These are phyloP conservation scores for Aspergillus sp. DNA, from an alignment of 2,329 filamentous ascomycete species.

Conservation along the genomic window DNA sequence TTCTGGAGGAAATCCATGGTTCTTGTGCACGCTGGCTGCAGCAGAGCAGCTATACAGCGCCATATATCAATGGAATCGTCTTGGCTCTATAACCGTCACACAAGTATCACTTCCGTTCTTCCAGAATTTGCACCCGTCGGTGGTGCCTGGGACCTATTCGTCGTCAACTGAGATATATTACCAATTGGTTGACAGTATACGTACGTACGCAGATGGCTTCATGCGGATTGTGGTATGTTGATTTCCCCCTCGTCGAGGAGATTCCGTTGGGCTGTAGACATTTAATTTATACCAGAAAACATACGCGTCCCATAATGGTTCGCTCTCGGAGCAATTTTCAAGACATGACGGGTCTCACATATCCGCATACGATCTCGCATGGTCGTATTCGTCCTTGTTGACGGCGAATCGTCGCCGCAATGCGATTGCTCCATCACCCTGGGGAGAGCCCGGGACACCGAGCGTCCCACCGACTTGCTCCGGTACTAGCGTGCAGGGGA, in stretches of 20 bases:
- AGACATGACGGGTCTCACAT: slow-evolving; percentile 33
- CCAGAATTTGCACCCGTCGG: slow-evolving; percentile 60
- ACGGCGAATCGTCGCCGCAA: slow-evolving; percentile 37
- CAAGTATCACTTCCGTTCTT: slow-evolving; percentile 70
- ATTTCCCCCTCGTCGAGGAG: not conserved
- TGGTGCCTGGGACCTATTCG: slow-evolving; percentile 63
- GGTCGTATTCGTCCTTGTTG: slow-evolving; percentile 46
- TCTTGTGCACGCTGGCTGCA: slow-evolving; percentile 71
- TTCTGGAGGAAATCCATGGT: slow-evolving; percentile 78
- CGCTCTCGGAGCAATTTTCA: slow-evolving; percentile 44
- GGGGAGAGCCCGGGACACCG: slow-evolving; percentile 33
- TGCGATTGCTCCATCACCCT: slow-evolving; percentile 32
- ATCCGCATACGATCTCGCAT: slow-evolving; percentile 46
- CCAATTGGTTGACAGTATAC: slow-evolving; percentile 59
- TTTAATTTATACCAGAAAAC: slow-evolving; percentile 20
- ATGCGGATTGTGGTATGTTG: slow-evolving; percentile 44
- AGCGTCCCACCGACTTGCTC: slow-evolving; percentile 32
- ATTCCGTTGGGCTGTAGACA: not conserved
- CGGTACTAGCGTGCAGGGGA: slow-evolving; percentile 32
- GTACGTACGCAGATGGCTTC: slow-evolving; percentile 62
- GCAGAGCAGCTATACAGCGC: slow-evolving; percentile 80
- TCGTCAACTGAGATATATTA: slow-evolving; percentile 57
- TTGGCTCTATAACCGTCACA: slow-evolving; percentile 65
- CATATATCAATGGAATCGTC: slow-evolving; percentile 66
- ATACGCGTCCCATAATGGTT: slow-evolving; percentile 29